Percentiles rank a stretch among this genome's conserved stretches.
phyloP scores from a whole-genome alignment of 208 protist genomes.

The Acanthamoeba royreba region DNA sequence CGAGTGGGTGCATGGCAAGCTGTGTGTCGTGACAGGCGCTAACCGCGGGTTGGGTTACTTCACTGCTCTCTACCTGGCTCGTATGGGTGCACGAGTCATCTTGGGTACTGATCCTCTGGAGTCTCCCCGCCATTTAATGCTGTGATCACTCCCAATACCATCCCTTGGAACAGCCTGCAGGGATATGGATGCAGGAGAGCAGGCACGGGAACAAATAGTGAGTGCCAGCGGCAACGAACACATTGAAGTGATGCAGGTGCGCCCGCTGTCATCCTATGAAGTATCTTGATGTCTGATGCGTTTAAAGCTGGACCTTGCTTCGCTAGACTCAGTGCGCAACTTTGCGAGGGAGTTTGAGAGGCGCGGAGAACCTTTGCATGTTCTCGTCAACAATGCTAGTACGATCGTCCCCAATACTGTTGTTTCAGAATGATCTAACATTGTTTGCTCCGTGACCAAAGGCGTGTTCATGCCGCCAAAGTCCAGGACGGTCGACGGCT shows the following conservation, averaged over 20 bases:
- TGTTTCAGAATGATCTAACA: not conserved
- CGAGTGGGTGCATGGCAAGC: not conserved
- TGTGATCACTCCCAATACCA: no score
- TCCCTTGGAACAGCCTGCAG: not conserved
- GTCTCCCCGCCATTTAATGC: no score
- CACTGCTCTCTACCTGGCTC: not conserved
- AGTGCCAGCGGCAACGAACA: not conserved
- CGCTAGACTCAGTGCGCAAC: not conserved
- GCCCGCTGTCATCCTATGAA: not conserved
- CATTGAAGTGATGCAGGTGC: not conserved
- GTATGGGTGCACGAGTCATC: not conserved
- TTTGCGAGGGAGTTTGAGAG: not conserved
- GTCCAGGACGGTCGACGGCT: not conserved
- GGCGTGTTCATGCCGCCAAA: not conserved
- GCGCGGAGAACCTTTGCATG: not conserved
- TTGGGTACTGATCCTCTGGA: no score
- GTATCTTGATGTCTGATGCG: not conserved
- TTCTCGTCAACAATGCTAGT: constrained; percentile 4
- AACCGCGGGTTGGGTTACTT: not conserved
- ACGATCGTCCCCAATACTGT: not conserved
- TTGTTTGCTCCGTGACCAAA: not conserved
- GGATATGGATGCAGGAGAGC: not conserved
- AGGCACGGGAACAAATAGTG: not conserved
- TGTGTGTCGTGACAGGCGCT: not conserved
- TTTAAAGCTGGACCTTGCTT: not conserved